Percentiles rank a stretch among this genome's conserved stretches.
phyloP scores from a whole-genome alignment of 306 rosid species.

The Chamaecrista fasciculata region DNA sequence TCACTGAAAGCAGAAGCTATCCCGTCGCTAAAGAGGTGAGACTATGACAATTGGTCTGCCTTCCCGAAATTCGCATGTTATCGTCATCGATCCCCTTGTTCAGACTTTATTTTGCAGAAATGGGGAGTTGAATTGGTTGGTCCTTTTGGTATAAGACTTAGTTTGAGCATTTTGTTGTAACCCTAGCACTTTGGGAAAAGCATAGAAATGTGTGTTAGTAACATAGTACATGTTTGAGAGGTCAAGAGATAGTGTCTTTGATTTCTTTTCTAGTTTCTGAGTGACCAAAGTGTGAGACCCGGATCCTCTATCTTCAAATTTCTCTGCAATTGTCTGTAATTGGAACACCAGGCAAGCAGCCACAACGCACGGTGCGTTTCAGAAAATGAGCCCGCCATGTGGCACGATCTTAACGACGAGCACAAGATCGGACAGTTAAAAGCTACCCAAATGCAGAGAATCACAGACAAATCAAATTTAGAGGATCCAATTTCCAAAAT shows the following conservation, averaged over 20 bases:
- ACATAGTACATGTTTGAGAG: slow-evolving; percentile 51
- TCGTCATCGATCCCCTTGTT: slow-evolving; percentile 22
- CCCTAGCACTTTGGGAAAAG: slow-evolving; percentile 43
- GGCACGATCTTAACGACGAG: too few relatives aligned
- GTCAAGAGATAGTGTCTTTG: slow-evolving; percentile 39
- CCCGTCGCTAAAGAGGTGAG: slow-evolving; percentile 50
- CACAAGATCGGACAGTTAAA: too few relatives aligned
- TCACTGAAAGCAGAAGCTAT: slow-evolving; percentile 71
- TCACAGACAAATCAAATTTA: too few relatives aligned
- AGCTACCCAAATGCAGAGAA: too few relatives aligned
- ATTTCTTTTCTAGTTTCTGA: too few relatives aligned
- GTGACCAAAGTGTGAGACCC: too few relatives aligned
- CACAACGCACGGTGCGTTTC: too few relatives aligned
- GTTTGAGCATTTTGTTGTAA: slow-evolving; percentile 22
- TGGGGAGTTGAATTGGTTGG: not conserved
- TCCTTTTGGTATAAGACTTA: not conserved
- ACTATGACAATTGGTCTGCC: slow-evolving; percentile 35
- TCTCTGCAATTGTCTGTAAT: too few relatives aligned
- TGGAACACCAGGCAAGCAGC: too few relatives aligned
- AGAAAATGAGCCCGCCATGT: too few relatives aligned
- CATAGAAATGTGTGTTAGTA: slow-evolving; percentile 52
- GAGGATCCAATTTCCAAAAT: slow-evolving; percentile 30
- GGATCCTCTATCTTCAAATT: not conserved
- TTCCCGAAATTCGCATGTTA: slow-evolving; percentile 27
- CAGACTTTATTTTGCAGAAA: slow-evolving; percentile 11